These are phyloP conservation scores for Pilaira anomala DNA, from an alignment of 192 early-diverging fungal genomes.

Conservation along the genomic window DNA sequence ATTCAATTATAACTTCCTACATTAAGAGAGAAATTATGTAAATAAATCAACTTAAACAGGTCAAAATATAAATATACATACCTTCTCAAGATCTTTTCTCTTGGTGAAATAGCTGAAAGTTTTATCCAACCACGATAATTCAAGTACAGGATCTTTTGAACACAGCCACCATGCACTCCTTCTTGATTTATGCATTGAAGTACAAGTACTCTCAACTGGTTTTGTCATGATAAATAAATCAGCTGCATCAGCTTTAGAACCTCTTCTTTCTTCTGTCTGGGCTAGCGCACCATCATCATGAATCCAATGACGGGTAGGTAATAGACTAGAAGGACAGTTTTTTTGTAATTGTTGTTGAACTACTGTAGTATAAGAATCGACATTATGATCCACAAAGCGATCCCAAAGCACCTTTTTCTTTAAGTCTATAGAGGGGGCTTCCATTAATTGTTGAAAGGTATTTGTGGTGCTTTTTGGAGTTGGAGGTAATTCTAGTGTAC, in stretches of 20 bases:
- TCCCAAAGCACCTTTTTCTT: too few species aligned
- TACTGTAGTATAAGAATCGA: constrained; percentile 1
- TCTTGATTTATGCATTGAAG: not conserved
- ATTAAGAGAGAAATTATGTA: not conserved
- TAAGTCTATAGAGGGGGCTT: too few species aligned
- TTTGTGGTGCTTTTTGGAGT: constrained; percentile 10
- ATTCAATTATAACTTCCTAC: constrained; percentile 14
- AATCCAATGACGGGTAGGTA: constrained; percentile 4
- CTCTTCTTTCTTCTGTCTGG: constrained; percentile 4
- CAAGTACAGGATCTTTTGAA: not conserved
- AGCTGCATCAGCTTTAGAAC: constrained; percentile 8
- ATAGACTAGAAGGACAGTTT: not conserved
- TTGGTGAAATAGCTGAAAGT: constrained; percentile 1
- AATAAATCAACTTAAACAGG: not conserved
- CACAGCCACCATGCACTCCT: constrained; percentile 1
- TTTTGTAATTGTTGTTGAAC: not conserved
- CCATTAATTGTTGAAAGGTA: too few species aligned
- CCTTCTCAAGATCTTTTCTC: constrained; percentile 6
- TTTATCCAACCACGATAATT: not conserved
- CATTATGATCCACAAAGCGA: constrained; percentile 5
- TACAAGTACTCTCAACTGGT: not conserved
- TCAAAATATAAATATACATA: not conserved
- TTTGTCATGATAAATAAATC: constrained; percentile 16
- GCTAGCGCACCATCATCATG: constrained; percentile 7
- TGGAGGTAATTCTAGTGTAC: not conserved